Evolutionary conservation across 768 basidiomycete genomes (phyloP), one percentile per base, ranked within the genome.

Genomic region (Boletus sp.): DNA sequence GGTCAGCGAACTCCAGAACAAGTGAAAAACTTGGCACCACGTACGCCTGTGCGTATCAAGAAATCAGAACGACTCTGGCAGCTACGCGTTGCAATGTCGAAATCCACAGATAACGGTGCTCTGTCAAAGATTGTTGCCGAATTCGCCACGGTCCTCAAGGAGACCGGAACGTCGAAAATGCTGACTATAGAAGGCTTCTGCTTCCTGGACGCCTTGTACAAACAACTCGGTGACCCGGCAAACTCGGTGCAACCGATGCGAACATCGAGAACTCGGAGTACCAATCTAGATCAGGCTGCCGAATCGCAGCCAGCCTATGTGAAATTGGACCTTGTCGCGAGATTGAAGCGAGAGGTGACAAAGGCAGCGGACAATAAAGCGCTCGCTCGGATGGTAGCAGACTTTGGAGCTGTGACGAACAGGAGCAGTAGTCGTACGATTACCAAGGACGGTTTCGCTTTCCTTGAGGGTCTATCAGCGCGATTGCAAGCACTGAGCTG

Each of bases 391-490:
- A 80, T 90, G 79, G 81, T 91, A 7, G 77, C 80, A 8, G 87
- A 89, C 49, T 92, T 92, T 69, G 84, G 84, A 24, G 75, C 78
- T 48, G 81, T 87, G 52, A 89, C 86, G 33, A 83, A 88, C 68
- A 79, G 79, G 67, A 85, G 83, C 64, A 84, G 77, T 37, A 85
- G 87, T 41, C 78, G 86, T 60, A 89, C 85, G 49, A 77, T 92
- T 52, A 90, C 88, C 35, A 92, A 91, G 79, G 86, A 89, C 63
- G 88, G 87, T 37, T 80, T 90, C 63, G 78, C 78, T 10, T 90
- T 90, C 66, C 71, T 90, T 48, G 83, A 85, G 51, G 82, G 82
- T 37, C 66, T 90, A 45, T 80, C 84, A 3, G 78, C 73, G 44
- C 75, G 84, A 60, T 70, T 91, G 56, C 75, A 72, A 61, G 73